These are phyloP conservation scores for Atalantia buxifolia DNA, from an alignment of 345 rosid species.

Conservation along the genomic window DNA sequence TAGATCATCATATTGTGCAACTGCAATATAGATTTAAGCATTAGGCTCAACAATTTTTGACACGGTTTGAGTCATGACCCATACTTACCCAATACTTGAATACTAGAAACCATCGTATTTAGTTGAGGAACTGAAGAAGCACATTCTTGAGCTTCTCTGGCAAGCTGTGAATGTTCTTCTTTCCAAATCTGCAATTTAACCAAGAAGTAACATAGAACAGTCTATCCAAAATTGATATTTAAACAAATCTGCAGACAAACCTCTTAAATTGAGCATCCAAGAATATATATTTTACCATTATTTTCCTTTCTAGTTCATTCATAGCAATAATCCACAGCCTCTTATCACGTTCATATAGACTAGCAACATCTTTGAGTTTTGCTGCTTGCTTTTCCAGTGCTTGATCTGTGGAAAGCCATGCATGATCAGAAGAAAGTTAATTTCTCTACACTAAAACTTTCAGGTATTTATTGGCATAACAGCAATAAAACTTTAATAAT, in stretches of 20 bases:
- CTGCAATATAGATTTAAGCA: slow-evolving; percentile 16
- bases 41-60: neutral
- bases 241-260: neutral
- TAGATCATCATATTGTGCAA: slow-evolving; percentile 41
- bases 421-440: neutral
- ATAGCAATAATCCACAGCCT: slow-evolving; percentile 25
- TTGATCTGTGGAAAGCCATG: slow-evolving; percentile 24
- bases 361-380: slow-evolving; percentile 26
- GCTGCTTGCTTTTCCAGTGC: slow-evolving; percentile 20
- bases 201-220: neutral
- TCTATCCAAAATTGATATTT: neutral
- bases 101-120: slow-evolving; percentile 36
- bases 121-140: slow-evolving; percentile 40
- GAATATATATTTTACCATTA: slow-evolving; percentile 21
- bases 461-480: neutral
- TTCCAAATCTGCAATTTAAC: slow-evolving; percentile 32
- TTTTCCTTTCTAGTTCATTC: slow-evolving; percentile 23
- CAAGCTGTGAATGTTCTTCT: slow-evolving; percentile 38
- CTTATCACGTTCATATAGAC: slow-evolving; percentile 27
- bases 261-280: neutral
- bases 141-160: slow-evolving; percentile 39
- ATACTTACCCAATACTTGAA: slow-evolving; percentile 43
- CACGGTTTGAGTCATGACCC: neutral
- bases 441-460: neutral
- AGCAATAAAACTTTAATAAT: neutral